Evolutionary conservation across 805 yeast species (phyloP), one percentile per base, ranked within the genome.

Genomic region (Pichia manshurica): DNA sequence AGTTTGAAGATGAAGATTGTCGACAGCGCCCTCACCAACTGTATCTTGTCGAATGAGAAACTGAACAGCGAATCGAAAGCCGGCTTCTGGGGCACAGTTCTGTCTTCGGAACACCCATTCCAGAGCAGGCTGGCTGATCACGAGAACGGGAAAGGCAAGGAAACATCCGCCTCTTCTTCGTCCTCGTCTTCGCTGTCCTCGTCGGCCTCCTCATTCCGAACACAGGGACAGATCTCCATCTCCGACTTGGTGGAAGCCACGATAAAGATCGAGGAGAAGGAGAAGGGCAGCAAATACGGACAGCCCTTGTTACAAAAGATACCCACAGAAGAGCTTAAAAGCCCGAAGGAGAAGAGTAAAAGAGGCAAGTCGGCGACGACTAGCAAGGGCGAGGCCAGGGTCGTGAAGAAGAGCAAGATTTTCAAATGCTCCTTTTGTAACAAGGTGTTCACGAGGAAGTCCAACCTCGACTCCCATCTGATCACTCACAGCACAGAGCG

Each of bases 401-500:
- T 33, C 13, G 35, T 13, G 12, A 42, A 28, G 25, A 32, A 22
- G 44, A 8, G 40, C 3, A 47, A 40, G 32, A 12, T 37, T 10
- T 47, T 47, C 28, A 34, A n/a, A 3, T 48, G 51, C 34, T 16
- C 22, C 2, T 42, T 22, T 8, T 48, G 51, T 33, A 10, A 20
- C 5, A 48, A 48, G 39, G 31, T 34, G 13, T 48, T 48, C 17
- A 45, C 48, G 1, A 22, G 48, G 4, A 48, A 48, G 34, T 48
- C 51, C 2, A 48, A 48, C 25, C 29, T 48, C 3, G 51, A 48
- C 31, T 45, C 48, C 6, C 51, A 48, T 41, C 32, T 48, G 6
- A 45, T 48, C 23, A 48, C 51, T 8, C 51, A 48, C 31, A 17
- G 29, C 10, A 29, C 20, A 5, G 45, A 37, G 7, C 16, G 43